Conservation (phyloP, 2,329 filamentous ascomycete genomes). For the Ilyonectria mors-panacis region DNA sequence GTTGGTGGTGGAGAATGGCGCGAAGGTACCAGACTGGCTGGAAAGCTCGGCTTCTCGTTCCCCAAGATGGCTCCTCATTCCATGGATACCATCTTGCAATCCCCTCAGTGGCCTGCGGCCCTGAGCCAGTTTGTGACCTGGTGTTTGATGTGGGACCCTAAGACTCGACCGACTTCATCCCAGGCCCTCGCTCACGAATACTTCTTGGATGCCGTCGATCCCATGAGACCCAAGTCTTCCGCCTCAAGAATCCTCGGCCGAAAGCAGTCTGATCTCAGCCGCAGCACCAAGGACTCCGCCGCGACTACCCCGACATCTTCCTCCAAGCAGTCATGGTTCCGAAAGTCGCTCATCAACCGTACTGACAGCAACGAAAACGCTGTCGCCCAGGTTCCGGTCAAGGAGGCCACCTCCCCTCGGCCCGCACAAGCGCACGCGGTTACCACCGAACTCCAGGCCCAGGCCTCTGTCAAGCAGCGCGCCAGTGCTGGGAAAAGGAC, state of each 20-base stretch:
- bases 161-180: constrained; percentile 88
- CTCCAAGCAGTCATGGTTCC: constrained; percentile 95
- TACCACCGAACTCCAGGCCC: constrained; percentile 56
- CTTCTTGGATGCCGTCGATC: constrained; percentile 92
- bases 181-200: constrained; percentile 98
- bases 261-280: constrained; percentile 89
- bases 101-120: constrained; percentile 91
- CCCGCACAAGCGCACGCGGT: constrained; percentile 62
- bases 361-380: constrained; percentile 78
- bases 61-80: constrained; percentile 99
- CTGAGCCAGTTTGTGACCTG: constrained; percentile 96
- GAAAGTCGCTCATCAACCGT: constrained; percentile 90
- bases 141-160: constrained; percentile 99
- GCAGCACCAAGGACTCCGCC: constrained; percentile 72
- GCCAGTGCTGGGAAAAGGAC: constrained; percentile 81
- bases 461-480: constrained; percentile 49
- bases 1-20: constrained; percentile 98
- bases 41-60: constrained; percentile 98
- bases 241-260: constrained; percentile 87
- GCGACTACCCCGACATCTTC: constrained; percentile 74
- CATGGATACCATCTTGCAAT: constrained; percentile 92
- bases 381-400: constrained; percentile 60
- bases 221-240: constrained; percentile 91
- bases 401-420: constrained; percentile 62
- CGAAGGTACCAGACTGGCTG: constrained; percentile 91